Base-by-base conservation (phyloP, 148 eudicot genomes). In the Silene latifolia region DNA sequence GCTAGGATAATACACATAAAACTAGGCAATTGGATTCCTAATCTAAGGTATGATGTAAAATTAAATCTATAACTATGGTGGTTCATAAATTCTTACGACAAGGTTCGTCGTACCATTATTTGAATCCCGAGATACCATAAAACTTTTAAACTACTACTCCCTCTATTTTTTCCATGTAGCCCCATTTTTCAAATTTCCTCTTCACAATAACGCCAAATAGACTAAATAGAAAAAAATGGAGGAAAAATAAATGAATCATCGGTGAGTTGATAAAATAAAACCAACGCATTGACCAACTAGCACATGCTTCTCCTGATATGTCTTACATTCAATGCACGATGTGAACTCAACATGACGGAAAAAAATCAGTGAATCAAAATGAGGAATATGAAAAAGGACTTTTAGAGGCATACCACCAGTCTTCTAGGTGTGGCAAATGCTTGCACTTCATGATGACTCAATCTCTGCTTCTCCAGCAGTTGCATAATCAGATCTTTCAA, bases 351-450 rank as follows among this genome's bases (percentile, higher is more conserved):
- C 21, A 20, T 20, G 73, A 67, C 58, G 68, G 21, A 67, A 60
- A 51, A 35, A 67, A 78, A 42, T 12, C 5, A 44, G 32, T 18
- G 15, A 39, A 14, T 58, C 64, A 80, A 9, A 25, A 48, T 48
- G 39, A 64, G 25, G 72, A 53, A 46, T 68, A 46, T 48, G 58
- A 68, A 65, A 7, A 29, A 51, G 54, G 32, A 67, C 44, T 24
- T 73, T 60, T 44, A 46, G 74, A 69, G 61, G 35, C 89, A 79
- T 89, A 95, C 99, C 92, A 92, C 97, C 77, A 96, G 81, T 85
- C 99, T 89, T 64, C 99, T 93, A 42, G 99, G 99, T 56, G 99
- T 92, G 74, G 93, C 97, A 83, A 74, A 92, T 69, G 84, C 86
- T 79, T 76, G 84, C 76, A 96, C 91, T 84, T 86, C 86, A 58